These are phyloP conservation scores for Oidiodendron maius DNA, from an alignment of 495 filamentous ascomycete species.

Conservation along the genomic window DNA sequence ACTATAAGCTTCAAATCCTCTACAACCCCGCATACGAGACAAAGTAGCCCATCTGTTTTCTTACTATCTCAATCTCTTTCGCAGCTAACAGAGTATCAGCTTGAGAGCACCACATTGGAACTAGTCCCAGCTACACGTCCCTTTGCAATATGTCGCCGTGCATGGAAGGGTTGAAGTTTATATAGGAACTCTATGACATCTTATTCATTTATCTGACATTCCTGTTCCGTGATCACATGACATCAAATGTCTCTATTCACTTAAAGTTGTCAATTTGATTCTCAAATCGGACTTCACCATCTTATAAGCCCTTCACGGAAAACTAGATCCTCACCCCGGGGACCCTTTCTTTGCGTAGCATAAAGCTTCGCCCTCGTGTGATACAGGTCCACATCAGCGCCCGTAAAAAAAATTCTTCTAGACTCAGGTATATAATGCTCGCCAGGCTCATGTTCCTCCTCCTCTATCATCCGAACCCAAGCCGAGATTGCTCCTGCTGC, in stretches of 20 bases:
- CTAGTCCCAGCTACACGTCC: neutral
- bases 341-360: neutral
- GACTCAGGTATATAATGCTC: slow-evolving; percentile 1
- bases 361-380: neutral
- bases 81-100: neutral
- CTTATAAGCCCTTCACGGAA: neutral
- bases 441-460: slow-evolving; percentile 18
- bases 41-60: neutral
- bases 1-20: neutral
- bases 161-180: too few relatives aligned
- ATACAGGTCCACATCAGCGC: neutral
- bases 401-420: neutral
- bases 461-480: slow-evolving; percentile 34
- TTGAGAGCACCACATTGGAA: neutral
- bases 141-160: neutral
- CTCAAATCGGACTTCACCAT: too few relatives aligned
- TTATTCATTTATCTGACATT: too few relatives aligned
- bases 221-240: too few relatives aligned
- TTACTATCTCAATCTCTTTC: neutral
- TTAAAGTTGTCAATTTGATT: too few relatives aligned
- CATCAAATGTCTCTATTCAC: too few relatives aligned
- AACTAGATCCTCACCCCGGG: neutral
- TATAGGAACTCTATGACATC: too few relatives aligned
- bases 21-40: neutral
- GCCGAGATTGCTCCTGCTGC: slow-evolving; percentile 27